Percentiles rank a stretch among this genome's conserved stretches.
Evolutionary conservation across 306 rosid species (phyloP).

Genomic region (Fagus crenata): DNA sequence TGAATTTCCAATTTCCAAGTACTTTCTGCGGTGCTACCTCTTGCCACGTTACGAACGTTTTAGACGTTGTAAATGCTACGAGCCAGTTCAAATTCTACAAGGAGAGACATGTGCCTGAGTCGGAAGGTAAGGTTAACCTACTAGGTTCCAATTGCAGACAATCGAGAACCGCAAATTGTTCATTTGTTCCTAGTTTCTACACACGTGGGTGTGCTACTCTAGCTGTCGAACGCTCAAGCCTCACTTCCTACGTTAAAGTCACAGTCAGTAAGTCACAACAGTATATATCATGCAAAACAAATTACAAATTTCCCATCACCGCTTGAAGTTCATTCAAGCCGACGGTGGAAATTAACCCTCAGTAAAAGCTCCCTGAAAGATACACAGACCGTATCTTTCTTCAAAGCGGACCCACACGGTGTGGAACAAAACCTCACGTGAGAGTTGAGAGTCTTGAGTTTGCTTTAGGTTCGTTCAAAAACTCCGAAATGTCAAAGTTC

Average conservation of each 20-base stretch:
- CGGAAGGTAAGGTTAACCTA: too few species aligned
- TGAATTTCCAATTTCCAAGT: too few species aligned
- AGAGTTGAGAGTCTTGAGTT: neutral
- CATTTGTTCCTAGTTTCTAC: too few species aligned
- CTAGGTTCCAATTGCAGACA: too few species aligned
- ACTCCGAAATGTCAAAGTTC: neutral
- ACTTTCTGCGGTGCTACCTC: neutral
- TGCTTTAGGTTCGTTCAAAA: neutral
- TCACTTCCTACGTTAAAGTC: too few species aligned
- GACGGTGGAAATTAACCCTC: neutral
- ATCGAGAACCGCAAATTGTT: too few species aligned
- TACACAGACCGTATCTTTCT: too few species aligned
- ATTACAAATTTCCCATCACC: neutral
- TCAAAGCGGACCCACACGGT: constrained; percentile 10
- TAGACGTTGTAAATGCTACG: neutral
- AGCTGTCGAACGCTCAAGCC: too few species aligned
- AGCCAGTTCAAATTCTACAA: neutral
- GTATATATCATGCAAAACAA: neutral
- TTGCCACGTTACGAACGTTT: neutral
- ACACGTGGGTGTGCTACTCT: too few species aligned
- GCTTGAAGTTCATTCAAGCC: neutral
- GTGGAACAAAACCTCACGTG: neutral
- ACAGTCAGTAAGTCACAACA: too few species aligned
- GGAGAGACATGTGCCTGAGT: too few species aligned
- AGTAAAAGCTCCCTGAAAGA: neutral